Evolutionary conservation across 225 moss, liverwort and hornwort species (phyloP), one percentile per base, ranked within the genome.

Genomic region (Pseudoscleropodium purum): DNA sequence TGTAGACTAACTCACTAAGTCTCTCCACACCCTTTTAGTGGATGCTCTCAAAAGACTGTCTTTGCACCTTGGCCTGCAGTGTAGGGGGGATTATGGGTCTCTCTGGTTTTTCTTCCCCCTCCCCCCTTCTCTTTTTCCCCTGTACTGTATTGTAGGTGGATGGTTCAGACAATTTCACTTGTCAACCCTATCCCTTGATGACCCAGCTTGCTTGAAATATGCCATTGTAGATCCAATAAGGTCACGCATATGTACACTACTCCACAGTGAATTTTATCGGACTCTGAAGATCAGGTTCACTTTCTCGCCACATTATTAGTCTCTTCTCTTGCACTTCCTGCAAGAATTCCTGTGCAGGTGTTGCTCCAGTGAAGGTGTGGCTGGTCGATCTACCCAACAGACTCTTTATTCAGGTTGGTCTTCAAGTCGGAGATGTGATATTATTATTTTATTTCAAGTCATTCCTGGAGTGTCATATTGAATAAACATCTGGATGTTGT

Each of bases 201-300:
- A 64, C 91, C 73, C 25, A 73, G 66, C 39, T 85, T 87, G 56
- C 76, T 54, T 84, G 54, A 62, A 87, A 61, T 57, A 57, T 54
- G 62, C 81, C 81, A 34, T 61, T 87, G 37, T 86, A 85, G 88
- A 83, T 76, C 62, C 49, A 56, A 82, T 85, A 61, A 82, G 76
- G 69, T 85, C 41, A 63, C 70, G 23, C 33, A 27, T 30, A 47
- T 92, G 92, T 92, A 92, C 78, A 88, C 83, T 86, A 88, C 41
- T 62, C 34, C 82, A 65, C 34, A 69, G 88, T 90, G 85, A 82
- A 82, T 62, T 76, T 52, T 36, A 49, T 60, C 82, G 54, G 86
- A 83, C 76, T 69, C 39, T 17, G 78, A 88, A 56, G 37, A 34
- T 5, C 37, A 30, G 69, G 36, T 70, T 49, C 82, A 76, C 62